Conservation (phyloP, 345 rosid genomes). For the Citrus sinensis region DNA sequence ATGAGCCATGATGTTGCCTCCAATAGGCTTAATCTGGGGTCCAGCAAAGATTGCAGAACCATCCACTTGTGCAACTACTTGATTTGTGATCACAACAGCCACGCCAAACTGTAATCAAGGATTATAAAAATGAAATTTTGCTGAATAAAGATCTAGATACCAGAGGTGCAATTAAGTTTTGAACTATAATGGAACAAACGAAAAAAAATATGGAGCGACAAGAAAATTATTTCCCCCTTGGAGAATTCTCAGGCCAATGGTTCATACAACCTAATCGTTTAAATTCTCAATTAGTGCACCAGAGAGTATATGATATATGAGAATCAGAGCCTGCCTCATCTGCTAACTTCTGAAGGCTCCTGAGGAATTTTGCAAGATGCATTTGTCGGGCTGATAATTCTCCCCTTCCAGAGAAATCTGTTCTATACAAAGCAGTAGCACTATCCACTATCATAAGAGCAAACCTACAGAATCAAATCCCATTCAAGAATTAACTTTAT, state of each 20-base stretch:
- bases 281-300: not conserved
- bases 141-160: not conserved
- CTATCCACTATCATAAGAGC: slow-evolving; percentile 97
- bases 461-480: slow-evolving; percentile 46
- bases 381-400: slow-evolving; percentile 95
- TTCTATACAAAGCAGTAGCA: slow-evolving; percentile 91
- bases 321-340: slow-evolving; percentile 63
- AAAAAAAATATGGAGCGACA: not conserved
- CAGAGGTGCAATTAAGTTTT: not conserved
- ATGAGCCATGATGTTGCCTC: slow-evolving; percentile 98
- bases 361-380: slow-evolving; percentile 97
- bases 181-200: not conserved
- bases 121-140: not conserved
- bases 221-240: not conserved
- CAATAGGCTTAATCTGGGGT: slow-evolving; percentile 97
- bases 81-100: slow-evolving; percentile 91
- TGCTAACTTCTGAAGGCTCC: slow-evolving; percentile 93
- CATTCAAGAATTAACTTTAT: not conserved
- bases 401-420: slow-evolving; percentile 94
- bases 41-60: slow-evolving; percentile 95
- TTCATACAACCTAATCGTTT: not conserved
- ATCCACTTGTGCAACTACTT: slow-evolving; percentile 98
- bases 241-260: not conserved
- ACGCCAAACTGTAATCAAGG: slow-evolving; percentile 70
- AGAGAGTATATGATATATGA: not conserved